Conservation (phyloP, 306 rosid genomes). For the Quercus engelmannii region DNA sequence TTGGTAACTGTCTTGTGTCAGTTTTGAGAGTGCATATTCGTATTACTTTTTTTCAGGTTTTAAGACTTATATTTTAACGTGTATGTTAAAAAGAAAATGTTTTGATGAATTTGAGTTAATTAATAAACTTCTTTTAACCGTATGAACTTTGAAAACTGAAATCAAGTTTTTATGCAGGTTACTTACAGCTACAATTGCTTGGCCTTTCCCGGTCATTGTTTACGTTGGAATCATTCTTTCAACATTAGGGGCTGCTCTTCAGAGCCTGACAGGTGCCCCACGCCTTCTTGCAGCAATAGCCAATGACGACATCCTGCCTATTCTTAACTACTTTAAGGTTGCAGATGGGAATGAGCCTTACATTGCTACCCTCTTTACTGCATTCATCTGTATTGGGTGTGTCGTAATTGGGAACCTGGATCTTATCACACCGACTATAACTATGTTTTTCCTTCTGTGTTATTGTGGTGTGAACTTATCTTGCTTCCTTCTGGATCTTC, state of each 20-base stretch:
- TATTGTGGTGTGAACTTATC: constrained; percentile 97
- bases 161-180: constrained; percentile 67
- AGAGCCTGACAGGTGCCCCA: constrained; percentile 98
- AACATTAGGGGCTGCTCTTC: constrained; percentile 99
- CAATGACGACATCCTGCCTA: constrained; percentile 91
- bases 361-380: constrained; percentile 86
- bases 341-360: constrained; percentile 86
- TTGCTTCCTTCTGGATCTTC: constrained; percentile 99
- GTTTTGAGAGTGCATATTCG: neutral
- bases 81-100: neutral
- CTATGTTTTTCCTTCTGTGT: constrained; percentile 97
- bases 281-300: constrained; percentile 99
- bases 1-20: neutral
- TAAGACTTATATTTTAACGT: neutral
- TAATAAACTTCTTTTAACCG: neutral
- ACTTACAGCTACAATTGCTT: constrained; percentile 87
- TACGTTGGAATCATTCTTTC: constrained; percentile 96
- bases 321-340: constrained; percentile 87
- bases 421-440: constrained; percentile 97
- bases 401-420: constrained; percentile 98
- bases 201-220: constrained; percentile 95
- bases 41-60: neutral
- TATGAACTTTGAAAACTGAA: constrained; percentile 22
- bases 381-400: constrained; percentile 84
- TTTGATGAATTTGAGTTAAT: neutral